These are phyloP conservation scores for Candida caryicola DNA, from an alignment of 805 yeast genomes.

Conservation along the genomic window DNA sequence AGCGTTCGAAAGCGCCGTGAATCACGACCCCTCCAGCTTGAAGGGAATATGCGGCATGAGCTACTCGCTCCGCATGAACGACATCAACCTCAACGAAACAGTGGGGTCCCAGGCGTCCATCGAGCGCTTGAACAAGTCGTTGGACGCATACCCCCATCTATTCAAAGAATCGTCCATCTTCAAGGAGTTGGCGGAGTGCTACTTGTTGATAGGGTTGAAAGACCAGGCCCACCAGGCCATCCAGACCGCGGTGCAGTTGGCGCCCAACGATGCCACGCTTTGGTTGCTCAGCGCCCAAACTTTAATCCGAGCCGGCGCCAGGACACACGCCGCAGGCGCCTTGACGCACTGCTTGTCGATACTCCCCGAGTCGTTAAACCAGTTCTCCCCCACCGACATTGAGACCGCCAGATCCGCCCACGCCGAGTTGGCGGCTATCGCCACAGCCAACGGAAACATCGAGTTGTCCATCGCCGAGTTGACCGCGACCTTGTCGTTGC, in stretches of 20 bases:
- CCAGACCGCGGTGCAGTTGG: constrained; percentile 39
- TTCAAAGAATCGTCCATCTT: constrained; percentile 39
- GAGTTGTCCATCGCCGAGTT: constrained; percentile 51
- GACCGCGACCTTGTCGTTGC: constrained; percentile 47
- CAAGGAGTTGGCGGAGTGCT: constrained; percentile 53
- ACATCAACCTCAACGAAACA: constrained; percentile 35
- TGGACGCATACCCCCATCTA: constrained; percentile 37
- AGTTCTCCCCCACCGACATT: constrained; percentile 32
- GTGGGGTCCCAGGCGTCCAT: constrained; percentile 41
- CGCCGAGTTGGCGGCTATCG: constrained; percentile 55
- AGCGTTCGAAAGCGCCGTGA: constrained; percentile 43
- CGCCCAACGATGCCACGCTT: constrained; percentile 42
- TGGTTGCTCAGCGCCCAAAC: constrained; percentile 52
- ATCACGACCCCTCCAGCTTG: constrained; percentile 38
- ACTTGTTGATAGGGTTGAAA: constrained; percentile 42
- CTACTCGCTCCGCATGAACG: constrained; percentile 39
- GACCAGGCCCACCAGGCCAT: constrained; percentile 53
- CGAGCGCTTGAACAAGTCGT: constrained; percentile 37
- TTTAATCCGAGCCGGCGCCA: constrained; percentile 41
- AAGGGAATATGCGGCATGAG: constrained; percentile 44
- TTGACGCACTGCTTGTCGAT: constrained; percentile 44
- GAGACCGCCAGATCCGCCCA: constrained; percentile 51
- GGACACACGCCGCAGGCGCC: constrained; percentile 46
- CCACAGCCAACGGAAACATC: constrained; percentile 48
- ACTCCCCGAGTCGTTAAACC: constrained; percentile 32